Evolutionary conservation across 2,329 filamentous ascomycete species (phyloP).

Genomic region (Aspergillus texensis): DNA sequence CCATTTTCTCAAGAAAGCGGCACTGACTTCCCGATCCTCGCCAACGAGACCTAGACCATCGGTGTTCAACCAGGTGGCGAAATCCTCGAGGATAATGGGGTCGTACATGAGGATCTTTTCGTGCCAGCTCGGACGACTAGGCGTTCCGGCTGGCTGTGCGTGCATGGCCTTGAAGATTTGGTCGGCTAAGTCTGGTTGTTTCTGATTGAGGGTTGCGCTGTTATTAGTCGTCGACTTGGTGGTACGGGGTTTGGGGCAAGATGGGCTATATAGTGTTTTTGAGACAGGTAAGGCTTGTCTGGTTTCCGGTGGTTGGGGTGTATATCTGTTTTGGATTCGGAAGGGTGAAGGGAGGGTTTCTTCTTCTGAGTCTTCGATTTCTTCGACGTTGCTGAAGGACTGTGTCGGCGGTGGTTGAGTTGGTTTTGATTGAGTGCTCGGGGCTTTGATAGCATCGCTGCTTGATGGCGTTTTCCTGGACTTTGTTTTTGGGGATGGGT

Average conservation of each 20-base stretch:
- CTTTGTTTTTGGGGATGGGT: background rate
- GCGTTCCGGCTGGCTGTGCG: slow-evolving; percentile 41
- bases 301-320: slow-evolving; percentile 5
- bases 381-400: slow-evolving; percentile 35
- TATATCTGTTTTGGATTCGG: slow-evolving; percentile 26
- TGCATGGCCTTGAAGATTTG: slow-evolving; percentile 54
- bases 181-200: slow-evolving; percentile 41
- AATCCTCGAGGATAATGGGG: slow-evolving; percentile 82
- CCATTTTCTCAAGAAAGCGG: slow-evolving; percentile 78
- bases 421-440: background rate
- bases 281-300: slow-evolving; percentile 17
- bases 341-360: slow-evolving; percentile 33
- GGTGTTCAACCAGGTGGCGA: slow-evolving; percentile 79
- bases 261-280: slow-evolving; percentile 15
- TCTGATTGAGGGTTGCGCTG: slow-evolving; percentile 24
- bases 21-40: slow-evolving; percentile 66
- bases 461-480: background rate
- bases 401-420: background rate
- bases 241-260: background rate
- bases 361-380: slow-evolving; percentile 43
- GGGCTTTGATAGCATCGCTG: background rate
- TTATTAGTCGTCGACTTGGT: background rate
- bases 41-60: slow-evolving; percentile 65
- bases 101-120: slow-evolving; percentile 95
- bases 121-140: slow-evolving; percentile 68